Evolutionary conservation across 257 asterid genomes (phyloP).

Genomic region (Solanum raphanifolium): DNA sequence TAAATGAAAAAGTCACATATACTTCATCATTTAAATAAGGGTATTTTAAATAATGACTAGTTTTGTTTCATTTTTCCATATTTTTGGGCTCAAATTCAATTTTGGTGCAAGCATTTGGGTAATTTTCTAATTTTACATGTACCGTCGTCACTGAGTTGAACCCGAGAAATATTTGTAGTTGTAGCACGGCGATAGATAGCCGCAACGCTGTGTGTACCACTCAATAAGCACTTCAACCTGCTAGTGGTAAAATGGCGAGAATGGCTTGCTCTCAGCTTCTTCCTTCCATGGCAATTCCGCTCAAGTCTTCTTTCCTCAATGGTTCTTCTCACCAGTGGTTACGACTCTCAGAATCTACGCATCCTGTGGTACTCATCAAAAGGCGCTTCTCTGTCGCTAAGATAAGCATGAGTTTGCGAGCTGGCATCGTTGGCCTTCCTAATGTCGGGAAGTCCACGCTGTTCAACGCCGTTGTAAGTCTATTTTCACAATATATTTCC

Average conservation of each 20-base stretch:
- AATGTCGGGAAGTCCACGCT: constrained; percentile 97
- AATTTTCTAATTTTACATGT: neutral
- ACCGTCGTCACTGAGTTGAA: neutral
- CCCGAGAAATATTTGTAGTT: neutral
- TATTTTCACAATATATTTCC: neutral
- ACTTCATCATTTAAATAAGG: neutral
- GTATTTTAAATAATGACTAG: neutral
- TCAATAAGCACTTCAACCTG: neutral
- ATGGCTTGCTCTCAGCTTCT: constrained; percentile 45
- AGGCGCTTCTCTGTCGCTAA: constrained; percentile 55
- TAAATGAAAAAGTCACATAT: neutral
- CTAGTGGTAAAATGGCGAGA: constrained; percentile 51
- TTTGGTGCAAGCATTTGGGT: neutral
- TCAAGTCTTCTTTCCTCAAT: constrained; percentile 23
- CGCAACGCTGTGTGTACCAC: neutral
- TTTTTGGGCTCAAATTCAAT: neutral
- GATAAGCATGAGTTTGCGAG: constrained; percentile 83
- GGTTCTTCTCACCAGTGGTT: constrained; percentile 31
- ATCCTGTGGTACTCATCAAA: constrained; percentile 21
- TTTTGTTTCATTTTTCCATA: neutral
- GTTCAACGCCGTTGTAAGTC: constrained; percentile 90
- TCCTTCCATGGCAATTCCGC: constrained; percentile 43
- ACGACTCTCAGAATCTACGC: constrained; percentile 26
- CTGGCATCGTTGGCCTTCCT: constrained; percentile 98
- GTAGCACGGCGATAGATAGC: neutral